Base-by-base conservation (phyloP, 192 early-diverging fungal species). In the Ambispora gerdemannii region DNA sequence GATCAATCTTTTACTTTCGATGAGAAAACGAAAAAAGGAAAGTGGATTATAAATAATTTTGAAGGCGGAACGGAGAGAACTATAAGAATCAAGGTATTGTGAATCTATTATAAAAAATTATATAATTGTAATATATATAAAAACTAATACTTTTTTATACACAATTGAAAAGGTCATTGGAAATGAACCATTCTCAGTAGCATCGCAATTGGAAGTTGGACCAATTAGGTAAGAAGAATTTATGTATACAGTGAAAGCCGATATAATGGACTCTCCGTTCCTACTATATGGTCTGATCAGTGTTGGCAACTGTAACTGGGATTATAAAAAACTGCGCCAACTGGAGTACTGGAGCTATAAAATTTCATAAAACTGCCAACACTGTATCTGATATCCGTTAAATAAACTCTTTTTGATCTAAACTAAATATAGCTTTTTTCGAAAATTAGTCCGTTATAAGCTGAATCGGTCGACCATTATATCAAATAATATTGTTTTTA, bases 201-300 rank as follows among this genome's bases (percentile, higher is more conserved):
- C 17, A 15, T 25, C 50, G 15, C 20, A 35, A 0, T 22, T 69
- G n/a, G 67, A 69, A 69, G 22, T 69, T 3, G 67, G 67, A 1
- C 67, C 67, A 13, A 53, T 69, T 13, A 69, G 28, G 67, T 56
- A 56, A 69, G 4, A n/a, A n/a, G n/a, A n/a, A n/a, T n/a, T n/a
- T n/a, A n/a, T n/a, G n/a, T n/a, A n/a, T n/a, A n/a, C n/a, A n/a
- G n/a, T n/a, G n/a, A n/a, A n/a, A n/a, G n/a, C n/a, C n/a, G 7
- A 10, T 47, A 10, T 10, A 47, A 47, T 17, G 6, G 43, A 17
- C 6, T 47, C 43, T 47, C 17, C 17, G 6, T 47, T 47, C 6
- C 43, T 47, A 47, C 6, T 6, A 10, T 47, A 47, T 47, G 43
- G 43, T 10, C 6, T 47, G 43, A 47, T 47, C 17, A 10, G 17